Base-by-base conservation (phyloP, 2,329 filamentous ascomycete species). In the Aspergillus uvarum region DNA sequence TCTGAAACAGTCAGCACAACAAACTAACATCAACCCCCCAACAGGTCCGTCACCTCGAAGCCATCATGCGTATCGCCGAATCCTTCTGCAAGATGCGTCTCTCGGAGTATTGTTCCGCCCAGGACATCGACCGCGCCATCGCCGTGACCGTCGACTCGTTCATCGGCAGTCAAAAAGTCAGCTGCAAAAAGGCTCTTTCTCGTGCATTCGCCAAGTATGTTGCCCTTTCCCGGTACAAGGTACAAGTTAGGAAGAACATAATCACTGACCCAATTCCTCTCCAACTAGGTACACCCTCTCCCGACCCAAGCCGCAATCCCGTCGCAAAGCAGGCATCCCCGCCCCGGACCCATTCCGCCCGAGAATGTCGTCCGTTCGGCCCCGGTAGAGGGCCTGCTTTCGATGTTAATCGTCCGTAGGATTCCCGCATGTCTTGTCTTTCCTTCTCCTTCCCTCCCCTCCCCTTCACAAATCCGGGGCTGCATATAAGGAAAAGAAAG, bases 61-160 rank as follows among this genome's bases (percentile, higher is more conserved):
- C 94, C 63, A 97, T 98, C 72, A 96, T 99, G 80, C 91, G 95
- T 72, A 96, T 96, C 72, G 89, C 88, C 59, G 95, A 99, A 76
- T 81, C 93, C 0, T 99, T 99, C 80, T 96, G 91, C 77, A 94
- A 96, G 72, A 99, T 99, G 95, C 89, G 95, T 14, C 82, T 99
- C n/a, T 95, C 91, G 0, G 95, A 99, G 67, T 98, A 96, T 81
- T 96, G 94, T 77, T 89, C 89, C 5, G 80, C 90, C 1, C 86
- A 90, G 61, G 95, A 99, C 72, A 96, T 99, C 68, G 95, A 99
- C 77, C 91, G 95, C 48, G 95, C 95, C 59, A 99, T 99, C 71
- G 92, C 93, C 14, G 95, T 99, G 6, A 96, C 95, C 0, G 91
- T 99, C 2, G 93, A 98, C 67, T 96, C 91, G 58, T 99, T 99